Percentiles rank a stretch among this genome's conserved stretches.
These are phyloP conservation scores for Allium cepa DNA, from an alignment of 106 monocot species.

Conservation along the genomic window DNA sequence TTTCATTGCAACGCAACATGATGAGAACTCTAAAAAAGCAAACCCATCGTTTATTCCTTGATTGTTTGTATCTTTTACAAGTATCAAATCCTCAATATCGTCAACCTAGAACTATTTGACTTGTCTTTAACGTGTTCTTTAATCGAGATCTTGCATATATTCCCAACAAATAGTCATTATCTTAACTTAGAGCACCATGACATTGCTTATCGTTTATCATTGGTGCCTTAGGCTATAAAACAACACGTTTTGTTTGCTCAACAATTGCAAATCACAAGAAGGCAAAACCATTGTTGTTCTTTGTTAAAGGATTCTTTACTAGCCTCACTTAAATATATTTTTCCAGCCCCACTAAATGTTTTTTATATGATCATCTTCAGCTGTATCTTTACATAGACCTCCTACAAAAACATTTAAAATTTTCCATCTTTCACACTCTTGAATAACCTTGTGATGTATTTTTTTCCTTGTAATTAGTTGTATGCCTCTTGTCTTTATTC, in stretches of 20 bases:
- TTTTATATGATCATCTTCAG: constrained; percentile 60
- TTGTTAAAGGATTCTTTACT: constrained; percentile 60
- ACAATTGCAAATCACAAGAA: constrained; percentile 76
- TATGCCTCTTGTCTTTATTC: constrained; percentile 37
- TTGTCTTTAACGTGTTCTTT: constrained; percentile 72
- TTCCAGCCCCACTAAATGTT: constrained; percentile 62
- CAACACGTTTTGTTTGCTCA: constrained; percentile 75
- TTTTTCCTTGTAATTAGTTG: constrained; percentile 33
- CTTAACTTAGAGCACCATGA: constrained; percentile 74
- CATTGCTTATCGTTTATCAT: constrained; percentile 78
- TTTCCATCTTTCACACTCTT: constrained; percentile 62
- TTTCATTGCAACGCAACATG: constrained; percentile 72
- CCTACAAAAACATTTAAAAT: constrained; percentile 94
- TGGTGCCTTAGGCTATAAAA: constrained; percentile 57
- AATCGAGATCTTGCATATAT: constrained; percentile 81
- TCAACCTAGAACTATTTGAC: constrained; percentile 71
- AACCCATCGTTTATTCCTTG: constrained; percentile 88
- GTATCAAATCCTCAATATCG: constrained; percentile 60
- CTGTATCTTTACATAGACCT: constrained; percentile 71
- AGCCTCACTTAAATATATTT: constrained; percentile 60
- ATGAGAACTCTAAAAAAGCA: constrained; percentile 89
- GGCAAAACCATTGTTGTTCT: constrained; percentile 86
- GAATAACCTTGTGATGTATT: constrained; percentile 49
- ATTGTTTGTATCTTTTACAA: constrained; percentile 74
- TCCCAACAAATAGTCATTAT: constrained; percentile 78